phyloP scores from a whole-genome alignment of 352 stramenopile genomes.

The Pilasporangium apinafurcum region DNA sequence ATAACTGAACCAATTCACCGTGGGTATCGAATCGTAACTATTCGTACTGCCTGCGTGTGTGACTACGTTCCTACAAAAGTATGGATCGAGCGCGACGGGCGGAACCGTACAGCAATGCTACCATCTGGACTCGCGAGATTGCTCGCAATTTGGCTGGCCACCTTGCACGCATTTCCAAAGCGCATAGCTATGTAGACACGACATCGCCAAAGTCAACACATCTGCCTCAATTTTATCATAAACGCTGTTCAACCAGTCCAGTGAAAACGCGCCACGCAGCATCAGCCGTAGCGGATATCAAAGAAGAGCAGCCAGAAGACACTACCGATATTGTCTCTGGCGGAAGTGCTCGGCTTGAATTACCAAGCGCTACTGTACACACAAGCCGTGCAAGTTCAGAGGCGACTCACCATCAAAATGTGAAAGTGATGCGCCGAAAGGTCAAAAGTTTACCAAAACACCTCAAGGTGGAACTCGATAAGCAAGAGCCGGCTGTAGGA shows the following conservation, averaged over 20 bases:
- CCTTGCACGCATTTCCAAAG: conserved; percentile 60
- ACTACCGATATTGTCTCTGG: background rate
- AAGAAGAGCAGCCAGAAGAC: conserved; percentile 3
- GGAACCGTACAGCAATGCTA: conserved; percentile 73
- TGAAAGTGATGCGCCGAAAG: too few relatives aligned
- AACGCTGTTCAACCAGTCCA: conserved; percentile 40
- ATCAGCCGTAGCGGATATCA: background rate
- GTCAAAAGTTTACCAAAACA: conserved; percentile 10
- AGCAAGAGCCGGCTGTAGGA: conserved; percentile 7
- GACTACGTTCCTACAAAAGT: background rate
- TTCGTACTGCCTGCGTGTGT: too few relatives aligned
- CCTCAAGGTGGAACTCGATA: conserved; percentile 11
- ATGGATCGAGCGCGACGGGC: conserved; percentile 71
- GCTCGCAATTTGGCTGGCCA: conserved; percentile 63
- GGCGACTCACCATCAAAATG: conserved; percentile 4
- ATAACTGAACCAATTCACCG: too few relatives aligned
- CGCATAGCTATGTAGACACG: conserved; percentile 68
- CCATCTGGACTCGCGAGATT: conserved; percentile 70
- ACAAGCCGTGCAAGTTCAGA: conserved; percentile 7
- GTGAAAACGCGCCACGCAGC: conserved; percentile 25
- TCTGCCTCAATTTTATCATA: conserved; percentile 48
- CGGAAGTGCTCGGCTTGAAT: background rate
- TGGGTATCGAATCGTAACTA: too few relatives aligned
- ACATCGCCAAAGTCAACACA: conserved; percentile 47
- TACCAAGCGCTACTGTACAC: background rate